A percentile compares a stretch with the other conserved stretches of the same genome.
phyloP scores from a whole-genome alignment of 2,329 filamentous ascomycete species.

The Paecilomyces fulvus region DNA sequence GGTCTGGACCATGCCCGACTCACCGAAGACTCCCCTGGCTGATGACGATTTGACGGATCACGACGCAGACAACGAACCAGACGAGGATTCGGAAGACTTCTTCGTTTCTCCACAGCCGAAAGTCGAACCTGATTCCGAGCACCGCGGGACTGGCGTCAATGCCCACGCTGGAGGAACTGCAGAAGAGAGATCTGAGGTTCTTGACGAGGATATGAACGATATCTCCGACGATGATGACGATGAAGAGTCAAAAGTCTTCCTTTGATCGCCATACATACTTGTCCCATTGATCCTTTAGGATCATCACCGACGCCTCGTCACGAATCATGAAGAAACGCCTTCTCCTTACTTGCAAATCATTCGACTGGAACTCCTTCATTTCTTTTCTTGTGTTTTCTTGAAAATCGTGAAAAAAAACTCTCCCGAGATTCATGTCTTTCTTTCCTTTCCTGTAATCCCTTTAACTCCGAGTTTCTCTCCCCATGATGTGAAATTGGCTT shows the following conservation, averaged over 20 bases:
- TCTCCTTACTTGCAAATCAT: no score
- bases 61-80: not conserved
- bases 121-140: not conserved
- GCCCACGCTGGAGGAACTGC: not conserved
- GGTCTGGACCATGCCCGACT: conserved; percentile 26
- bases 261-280: not conserved
- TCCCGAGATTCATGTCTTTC: no score
- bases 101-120: not conserved
- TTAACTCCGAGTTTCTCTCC: no score
- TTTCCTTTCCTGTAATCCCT: no score
- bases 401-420: no score
- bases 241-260: not conserved
- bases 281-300: no score
- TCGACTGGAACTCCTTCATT: no score
- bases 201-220: not conserved
- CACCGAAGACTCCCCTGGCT: conserved; percentile 8
- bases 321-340: no score
- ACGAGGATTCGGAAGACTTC: not conserved
- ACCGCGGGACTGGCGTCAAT: not conserved
- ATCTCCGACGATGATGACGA: not conserved
- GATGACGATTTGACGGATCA: conserved; percentile 1
- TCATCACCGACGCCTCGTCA: no score
- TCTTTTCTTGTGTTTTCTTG: no score
- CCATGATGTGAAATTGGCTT: no score
- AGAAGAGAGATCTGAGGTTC: not conserved